Conservation (phyloP, 176 grass and related monocot species). For the Phragmites australis region DNA sequence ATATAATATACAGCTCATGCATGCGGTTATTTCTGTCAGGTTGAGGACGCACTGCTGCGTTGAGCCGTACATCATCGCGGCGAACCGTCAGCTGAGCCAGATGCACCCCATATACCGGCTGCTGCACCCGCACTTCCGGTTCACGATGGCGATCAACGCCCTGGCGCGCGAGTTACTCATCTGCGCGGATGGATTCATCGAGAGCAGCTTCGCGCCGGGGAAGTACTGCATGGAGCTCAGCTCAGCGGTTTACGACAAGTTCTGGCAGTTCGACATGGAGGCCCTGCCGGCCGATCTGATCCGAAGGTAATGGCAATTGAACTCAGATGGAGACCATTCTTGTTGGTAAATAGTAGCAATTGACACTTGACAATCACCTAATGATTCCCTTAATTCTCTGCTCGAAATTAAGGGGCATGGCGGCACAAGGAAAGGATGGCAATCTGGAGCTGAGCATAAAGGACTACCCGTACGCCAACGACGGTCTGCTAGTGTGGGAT, state of each 20-base stretch:
- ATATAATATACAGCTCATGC: too few relatives aligned
- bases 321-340: too few relatives aligned
- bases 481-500: constrained; percentile 62
- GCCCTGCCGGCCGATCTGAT: constrained; percentile 71
- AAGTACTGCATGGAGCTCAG: constrained; percentile 61
- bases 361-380: too few relatives aligned
- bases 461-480: constrained; percentile 76
- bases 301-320: constrained; percentile 36
- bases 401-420: constrained; percentile 54
- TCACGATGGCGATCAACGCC: constrained; percentile 82
- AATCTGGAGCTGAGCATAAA: constrained; percentile 52
- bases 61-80: constrained; percentile 79
- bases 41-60: constrained; percentile 70
- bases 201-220: constrained; percentile 43
- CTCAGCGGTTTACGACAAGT: constrained; percentile 41
- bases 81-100: constrained; percentile 60
- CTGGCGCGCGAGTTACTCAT: constrained; percentile 46
- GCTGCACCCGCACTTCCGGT: constrained; percentile 70
- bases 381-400: neutral
- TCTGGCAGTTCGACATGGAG: constrained; percentile 83
- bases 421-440: constrained; percentile 25
- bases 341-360: too few relatives aligned
- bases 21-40: neutral
- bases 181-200: constrained; percentile 52
- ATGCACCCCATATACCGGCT: constrained; percentile 78